Base-by-base conservation (phyloP, 2,329 filamentous ascomycete species). In the Ramularia collo-cygni region DNA sequence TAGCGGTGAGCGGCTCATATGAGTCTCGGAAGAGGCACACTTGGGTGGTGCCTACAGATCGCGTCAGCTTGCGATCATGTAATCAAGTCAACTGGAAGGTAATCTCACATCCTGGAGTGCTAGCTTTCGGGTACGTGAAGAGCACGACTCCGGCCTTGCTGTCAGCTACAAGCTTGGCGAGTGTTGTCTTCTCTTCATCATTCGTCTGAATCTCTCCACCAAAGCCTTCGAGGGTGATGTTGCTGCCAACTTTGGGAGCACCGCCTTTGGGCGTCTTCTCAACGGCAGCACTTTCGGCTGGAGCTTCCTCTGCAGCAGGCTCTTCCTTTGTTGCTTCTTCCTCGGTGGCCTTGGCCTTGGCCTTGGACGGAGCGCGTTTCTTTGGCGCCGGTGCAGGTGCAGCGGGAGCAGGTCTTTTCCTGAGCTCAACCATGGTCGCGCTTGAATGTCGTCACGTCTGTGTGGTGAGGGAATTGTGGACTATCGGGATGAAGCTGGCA, bases 91-190 rank as follows among this genome's bases (percentile, higher is more conserved):
- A 9, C 15, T 14, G 21, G 15, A 16, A 19, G 24, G 33, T 12
- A n/a, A 16, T 69, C 86, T 77, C 79, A 95, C 90, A 96, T 48
- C 90, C 90, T 27, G 87, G 86, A 15, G 92, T 98, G 18, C 84
- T 92, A 9, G 92, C 92, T 68, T 85, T 93, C 43, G 92, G 92
- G 61, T 96, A 96, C 21, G 89, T 95, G 64, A 98, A 95, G 19
- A 96, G 69, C 24, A 95, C 86, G 30, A 96, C 83, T 17, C 90
- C 92, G 26, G 76, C 73, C 67, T 85, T 81, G 74, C 88, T 94
- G 59, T 83, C 76, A 37, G 87, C 82, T 35, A 95, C 75, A 16
- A 98, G 78, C 54, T 79, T 72, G 67, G 86, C 83, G 43, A 98
- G 70, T 1, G 79, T 87, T 4, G 83, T 88, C 67, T 83, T 85